Evolutionary conservation across 345 rosid genomes (phyloP), one percentile per base, ranked within the genome.

Genomic region (Luvunga scandens): DNA sequence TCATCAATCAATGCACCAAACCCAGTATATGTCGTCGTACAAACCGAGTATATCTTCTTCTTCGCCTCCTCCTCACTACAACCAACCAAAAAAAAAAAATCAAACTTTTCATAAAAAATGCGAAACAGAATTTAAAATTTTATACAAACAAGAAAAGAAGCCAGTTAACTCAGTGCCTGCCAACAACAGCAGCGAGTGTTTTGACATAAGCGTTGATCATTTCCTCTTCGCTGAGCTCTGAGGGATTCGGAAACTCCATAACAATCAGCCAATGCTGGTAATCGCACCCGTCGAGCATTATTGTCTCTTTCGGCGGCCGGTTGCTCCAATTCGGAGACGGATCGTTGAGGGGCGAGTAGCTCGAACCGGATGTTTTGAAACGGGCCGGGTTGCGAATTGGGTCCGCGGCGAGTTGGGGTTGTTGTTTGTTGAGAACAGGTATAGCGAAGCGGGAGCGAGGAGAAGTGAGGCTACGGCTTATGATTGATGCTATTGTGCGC

Each of bases 221-320:
- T 53, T 94, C 95, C 13, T 90, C 94, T 83, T 96, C 99, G 4
- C 89, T 66, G 63, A 95, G 97, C 83, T 89, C 94, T 4, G 98
- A 90, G 73, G 92, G 95, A 21, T 78, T 77, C 0, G 88, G 84
- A 78, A 94, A 96, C 87, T 96, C 99, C 98, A 96, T 84, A 70
- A 94, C 95, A 33, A 94, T 89, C 72, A 96, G 97, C 97, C 99
- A 96, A 71, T 94, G 99, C 84, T 91, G 95, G 77, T 89, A 94
- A 77, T 96, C 99, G 69, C 99, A 96, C 31, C 97, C 98, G 67
- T 94, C 99, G 2, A 96, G 94, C 63, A 94, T 87, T 72, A 94
- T 92, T 31, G 98, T 90, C 85, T 96, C 98, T 68, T 94, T 94
- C 0, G 99, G 97, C 0, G 98, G 95, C 21, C 97, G 97, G 81